phyloP scores from a whole-genome alignment of 1,284 basidiomycete genomes.

The Ceratobasidium sp. region DNA sequence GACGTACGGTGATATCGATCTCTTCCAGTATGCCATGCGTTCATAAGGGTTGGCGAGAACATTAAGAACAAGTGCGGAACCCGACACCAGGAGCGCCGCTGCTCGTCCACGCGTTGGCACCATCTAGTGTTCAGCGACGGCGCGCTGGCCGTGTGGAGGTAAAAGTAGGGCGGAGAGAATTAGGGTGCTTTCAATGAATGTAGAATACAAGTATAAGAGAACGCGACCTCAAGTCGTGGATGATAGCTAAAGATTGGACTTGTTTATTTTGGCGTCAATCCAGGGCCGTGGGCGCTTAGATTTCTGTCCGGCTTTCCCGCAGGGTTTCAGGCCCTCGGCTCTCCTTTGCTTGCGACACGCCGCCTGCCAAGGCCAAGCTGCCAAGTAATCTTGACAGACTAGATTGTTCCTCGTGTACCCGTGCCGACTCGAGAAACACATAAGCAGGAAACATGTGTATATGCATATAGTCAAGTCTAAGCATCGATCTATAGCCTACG shows the following conservation, averaged over 20 bases:
- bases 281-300: conserved; percentile 6
- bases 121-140: conserved; percentile 9
- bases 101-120: conserved; percentile 18
- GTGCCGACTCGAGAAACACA: neutral
- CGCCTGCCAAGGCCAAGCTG: conserved; percentile 4
- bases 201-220: conserved; percentile 16
- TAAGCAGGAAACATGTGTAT: neutral
- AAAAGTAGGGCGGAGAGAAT: conserved; percentile 2
- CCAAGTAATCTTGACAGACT: neutral
- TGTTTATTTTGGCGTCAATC: conserved; percentile 11
- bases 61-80: neutral
- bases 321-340: neutral
- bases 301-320: neutral
- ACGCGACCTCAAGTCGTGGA: conserved; percentile 11
- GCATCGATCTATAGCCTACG: conserved; percentile 17
- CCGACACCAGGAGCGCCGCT: conserved; percentile 8
- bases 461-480: conserved; percentile 6
- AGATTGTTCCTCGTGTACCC: neutral
- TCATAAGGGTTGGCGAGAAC: conserved; percentile 29
- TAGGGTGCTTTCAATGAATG: neutral
- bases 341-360: neutral
- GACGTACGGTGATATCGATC: conserved; percentile 28
- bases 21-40: conserved; percentile 20
- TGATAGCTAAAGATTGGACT: conserved; percentile 31
- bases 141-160: neutral